Base-by-base conservation (phyloP, 179 eudicot species). In the Silene vulgaris region DNA sequence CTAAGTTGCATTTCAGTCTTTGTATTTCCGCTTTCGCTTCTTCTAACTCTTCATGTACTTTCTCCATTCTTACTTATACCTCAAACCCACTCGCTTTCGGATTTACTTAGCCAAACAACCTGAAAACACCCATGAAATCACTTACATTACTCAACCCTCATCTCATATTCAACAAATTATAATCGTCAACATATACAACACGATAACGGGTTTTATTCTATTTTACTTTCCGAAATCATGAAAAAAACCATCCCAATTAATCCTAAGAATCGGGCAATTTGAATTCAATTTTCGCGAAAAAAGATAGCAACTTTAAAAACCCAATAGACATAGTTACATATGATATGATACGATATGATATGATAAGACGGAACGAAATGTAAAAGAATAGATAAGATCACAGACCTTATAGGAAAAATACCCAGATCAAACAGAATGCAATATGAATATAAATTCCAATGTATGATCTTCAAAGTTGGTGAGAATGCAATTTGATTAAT, bases 21-120 rank as follows among this genome's bases (percentile, higher is more conserved):
- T 86, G 89, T 21, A 88, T 83, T 82, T 88, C 91, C 54, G 86
- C 87, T 84, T 88, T 89, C 16, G 91, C 91, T 35, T 83, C 90
- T 78, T 90, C 91, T 12, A 89, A 76, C 81, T 88, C 99, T 85
- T 88, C 87, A 54, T 76, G 82, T 29, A 85, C 78, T 73, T 71
- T 66, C 65, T 75, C 77, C 84, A 82, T 82, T 40, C 13, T 29
- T 50, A 1, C 16, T n/a, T 37, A 57, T 14, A 5, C 16, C 63
- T 13, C 63, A 54, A 29, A 26, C 19, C 62, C 56, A 40, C 30
- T 54, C 30, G 63, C 16, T 16, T 73, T 48, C 50, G 26, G 66
- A 73, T 67, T 59, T 54, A 0, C 29, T 14, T 21, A 62, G 37
- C 29, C 35, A 12, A 29, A 75, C 79, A 29, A 72, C 79, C 82